These are phyloP conservation scores for Pichia insulana DNA, from an alignment of 805 yeast genomes.

Conservation along the genomic window DNA sequence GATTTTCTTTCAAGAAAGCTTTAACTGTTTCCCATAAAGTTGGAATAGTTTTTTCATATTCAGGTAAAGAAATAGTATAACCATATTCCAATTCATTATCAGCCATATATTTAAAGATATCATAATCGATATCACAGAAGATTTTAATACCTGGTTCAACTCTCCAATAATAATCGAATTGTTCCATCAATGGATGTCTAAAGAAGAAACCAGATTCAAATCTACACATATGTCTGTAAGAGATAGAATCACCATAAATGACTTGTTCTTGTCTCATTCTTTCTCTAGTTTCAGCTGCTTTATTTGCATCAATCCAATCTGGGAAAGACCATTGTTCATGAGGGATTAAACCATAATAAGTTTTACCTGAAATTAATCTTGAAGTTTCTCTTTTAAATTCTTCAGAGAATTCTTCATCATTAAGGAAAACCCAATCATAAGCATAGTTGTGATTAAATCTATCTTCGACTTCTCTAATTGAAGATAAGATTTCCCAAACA, in stretches of 20 bases:
- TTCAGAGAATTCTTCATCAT: conserved; percentile 76
- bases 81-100: conserved; percentile 69
- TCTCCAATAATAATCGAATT: conserved; percentile 92
- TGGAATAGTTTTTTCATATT: conserved; percentile 61
- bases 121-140: conserved; percentile 76
- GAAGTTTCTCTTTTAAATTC: conserved; percentile 67
- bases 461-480: conserved; percentile 78
- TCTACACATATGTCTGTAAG: conserved; percentile 88
- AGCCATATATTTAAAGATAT: conserved; percentile 72
- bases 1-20: conserved; percentile 50
- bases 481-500: conserved; percentile 47
- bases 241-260: conserved; percentile 57
- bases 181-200: conserved; percentile 62
- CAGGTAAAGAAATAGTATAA: conserved; percentile 72
- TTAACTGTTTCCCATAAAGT: conserved; percentile 70
- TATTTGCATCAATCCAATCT: conserved; percentile 65
- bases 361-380: conserved; percentile 64
- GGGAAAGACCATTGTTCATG: conserved; percentile 85
- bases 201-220: conserved; percentile 86
- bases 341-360: conserved; percentile 76
- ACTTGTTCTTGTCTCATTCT: conserved; percentile 42
- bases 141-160: conserved; percentile 82
- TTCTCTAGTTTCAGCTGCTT: conserved; percentile 48
- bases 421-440: conserved; percentile 93
- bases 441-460: conserved; percentile 73